Conservation (phyloP, 2,329 filamentous ascomycete species). For the Botryotinia convoluta region DNA sequence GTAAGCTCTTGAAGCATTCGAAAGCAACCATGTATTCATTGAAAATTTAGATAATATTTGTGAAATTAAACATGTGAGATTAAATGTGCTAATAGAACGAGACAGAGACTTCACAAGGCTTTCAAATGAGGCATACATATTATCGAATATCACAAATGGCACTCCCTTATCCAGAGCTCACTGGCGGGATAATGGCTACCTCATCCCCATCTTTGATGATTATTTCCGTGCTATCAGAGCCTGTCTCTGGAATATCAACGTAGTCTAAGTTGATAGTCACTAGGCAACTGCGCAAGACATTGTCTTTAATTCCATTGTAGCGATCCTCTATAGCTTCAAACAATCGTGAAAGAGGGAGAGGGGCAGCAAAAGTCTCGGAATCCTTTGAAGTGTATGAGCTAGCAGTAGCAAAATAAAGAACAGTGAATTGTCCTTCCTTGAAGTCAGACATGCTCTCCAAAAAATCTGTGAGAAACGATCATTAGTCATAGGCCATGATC, state of each 20-base stretch:
- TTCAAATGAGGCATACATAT: background rate
- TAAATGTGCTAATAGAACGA: background rate
- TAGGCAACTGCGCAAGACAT: slow-evolving; percentile 68
- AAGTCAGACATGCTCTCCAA: slow-evolving; percentile 22
- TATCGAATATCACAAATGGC: background rate
- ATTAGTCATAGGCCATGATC: background rate
- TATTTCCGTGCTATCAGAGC: slow-evolving; percentile 42
- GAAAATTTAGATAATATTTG: background rate
- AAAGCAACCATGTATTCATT: background rate
- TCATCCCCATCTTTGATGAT: slow-evolving; percentile 73
- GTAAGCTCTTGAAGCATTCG: background rate
- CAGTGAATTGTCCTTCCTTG: slow-evolving; percentile 62
- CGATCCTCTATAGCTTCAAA: slow-evolving; percentile 65
- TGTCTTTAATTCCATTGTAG: slow-evolving; percentile 67
- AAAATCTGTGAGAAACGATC: background rate
- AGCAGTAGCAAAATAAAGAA: slow-evolving; percentile 80
- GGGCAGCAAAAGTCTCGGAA: slow-evolving; percentile 63
- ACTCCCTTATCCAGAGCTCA: slow-evolving; percentile 71
- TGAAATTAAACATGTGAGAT: background rate
- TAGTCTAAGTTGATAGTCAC: slow-evolving; percentile 81
- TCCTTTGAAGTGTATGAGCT: slow-evolving; percentile 68
- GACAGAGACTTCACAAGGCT: background rate
- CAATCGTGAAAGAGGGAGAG: slow-evolving; percentile 59
- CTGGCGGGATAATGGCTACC: slow-evolving; percentile 83
- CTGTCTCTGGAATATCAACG: slow-evolving; percentile 59